Percentiles rank a stretch among this genome's conserved stretches.
Evolutionary conservation across 2,329 filamentous ascomycete genomes (phyloP).

Genomic region (Microcyclospora tardicrescens): DNA sequence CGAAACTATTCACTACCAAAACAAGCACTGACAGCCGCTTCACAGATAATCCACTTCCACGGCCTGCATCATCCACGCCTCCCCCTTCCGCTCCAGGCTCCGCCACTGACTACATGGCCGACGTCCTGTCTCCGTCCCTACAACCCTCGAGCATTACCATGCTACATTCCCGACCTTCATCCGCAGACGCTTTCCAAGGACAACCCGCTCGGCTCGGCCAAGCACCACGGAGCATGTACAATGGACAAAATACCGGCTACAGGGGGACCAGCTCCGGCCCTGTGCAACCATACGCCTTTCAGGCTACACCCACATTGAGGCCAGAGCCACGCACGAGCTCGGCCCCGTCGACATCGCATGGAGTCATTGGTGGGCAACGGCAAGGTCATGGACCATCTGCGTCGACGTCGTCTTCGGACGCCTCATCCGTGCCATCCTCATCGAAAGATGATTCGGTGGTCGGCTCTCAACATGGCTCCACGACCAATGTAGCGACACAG

Average conservation of each 20-base stretch:
- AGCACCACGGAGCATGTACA: conserved; percentile 32
- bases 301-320: conserved; percentile 37
- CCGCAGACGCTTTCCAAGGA: conserved; percentile 35
- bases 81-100: no score
- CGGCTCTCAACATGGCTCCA: conserved; percentile 18
- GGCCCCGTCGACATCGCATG: conserved; percentile 30
- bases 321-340: conserved; percentile 44
- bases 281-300: conserved; percentile 39
- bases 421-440: conserved; percentile 24
- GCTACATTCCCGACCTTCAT: conserved; percentile 32
- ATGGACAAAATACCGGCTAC: conserved; percentile 28
- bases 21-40: no score
- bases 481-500: conserved; percentile 38
- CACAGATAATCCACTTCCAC: no score
- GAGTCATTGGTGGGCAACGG: conserved; percentile 11
- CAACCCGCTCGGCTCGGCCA: conserved; percentile 28
- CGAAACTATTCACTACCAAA: no score
- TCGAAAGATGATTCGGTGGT: conserved; percentile 24
- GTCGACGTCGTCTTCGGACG: conserved; percentile 39
- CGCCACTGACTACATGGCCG: conserved; percentile 23
- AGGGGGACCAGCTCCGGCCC: conserved; percentile 30
- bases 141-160: conserved; percentile 36
- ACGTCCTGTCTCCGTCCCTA: conserved; percentile 36
- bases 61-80: no score
- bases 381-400: conserved; percentile 27